Conservation (phyloP, 2,329 filamentous ascomycete species). For the Colletotrichum spaethianum region DNA sequence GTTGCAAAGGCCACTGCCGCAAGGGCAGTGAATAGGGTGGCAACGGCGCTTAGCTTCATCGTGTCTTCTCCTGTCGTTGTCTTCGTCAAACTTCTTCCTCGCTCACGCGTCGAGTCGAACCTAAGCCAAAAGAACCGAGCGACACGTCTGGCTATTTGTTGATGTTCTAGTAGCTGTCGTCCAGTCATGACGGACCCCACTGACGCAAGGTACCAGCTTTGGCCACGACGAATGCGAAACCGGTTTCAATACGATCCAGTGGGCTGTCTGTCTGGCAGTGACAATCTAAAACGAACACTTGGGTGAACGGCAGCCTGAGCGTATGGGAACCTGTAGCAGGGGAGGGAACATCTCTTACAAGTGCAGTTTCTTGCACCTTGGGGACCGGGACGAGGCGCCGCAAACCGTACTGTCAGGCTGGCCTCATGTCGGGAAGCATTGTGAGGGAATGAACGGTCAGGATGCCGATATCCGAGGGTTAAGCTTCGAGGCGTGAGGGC, state of each 20-base stretch:
- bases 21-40: conserved; percentile 33
- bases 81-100: conserved; percentile 29
- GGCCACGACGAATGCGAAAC: conserved; percentile 39
- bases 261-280: conserved; percentile 31
- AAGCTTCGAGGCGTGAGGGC: conserved; percentile 27
- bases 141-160: conserved; percentile 36
- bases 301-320: conserved; percentile 39
- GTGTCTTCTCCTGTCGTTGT: conserved; percentile 32
- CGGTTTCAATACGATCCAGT: conserved; percentile 36
- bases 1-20: conserved; percentile 32
- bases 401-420: conserved; percentile 9
- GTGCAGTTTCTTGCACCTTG: conserved; percentile 27
- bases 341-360: conserved; percentile 30
- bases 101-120: conserved; percentile 19
- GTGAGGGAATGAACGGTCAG: conserved; percentile 17
- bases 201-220: conserved; percentile 28
- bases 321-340: conserved; percentile 29
- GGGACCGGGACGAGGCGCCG: conserved; percentile 2
- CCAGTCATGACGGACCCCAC: conserved; percentile 30
- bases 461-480: conserved; percentile 32
- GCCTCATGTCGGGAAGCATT: conserved; percentile 3
- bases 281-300: conserved; percentile 37
- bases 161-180: conserved; percentile 35
- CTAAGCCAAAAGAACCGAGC: conserved; percentile 21
- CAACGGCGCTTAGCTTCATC: conserved; percentile 38